Evolutionary conservation across 345 rosid species (phyloP).

Genomic region (Anacardium occidentale): DNA sequence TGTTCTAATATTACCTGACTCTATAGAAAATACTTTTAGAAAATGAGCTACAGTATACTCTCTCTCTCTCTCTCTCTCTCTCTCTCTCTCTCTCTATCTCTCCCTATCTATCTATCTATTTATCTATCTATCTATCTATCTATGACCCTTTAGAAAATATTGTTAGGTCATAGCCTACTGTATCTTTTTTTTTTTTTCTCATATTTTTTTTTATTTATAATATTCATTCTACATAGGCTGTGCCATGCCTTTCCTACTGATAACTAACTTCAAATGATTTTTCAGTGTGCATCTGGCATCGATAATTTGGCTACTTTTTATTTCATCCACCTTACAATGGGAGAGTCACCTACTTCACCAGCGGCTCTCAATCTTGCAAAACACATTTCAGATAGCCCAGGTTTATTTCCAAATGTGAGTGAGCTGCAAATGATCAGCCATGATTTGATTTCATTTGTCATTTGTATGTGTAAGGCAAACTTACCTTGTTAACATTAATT

Average conservation of each 20-base stretch:
- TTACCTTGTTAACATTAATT: background rate
- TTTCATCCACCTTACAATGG: slow-evolving; percentile 5
- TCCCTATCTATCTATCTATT: too few relatives aligned
- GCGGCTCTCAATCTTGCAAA: background rate
- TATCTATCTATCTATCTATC: too few relatives aligned
- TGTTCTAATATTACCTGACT: background rate
- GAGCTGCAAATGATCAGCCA: background rate
- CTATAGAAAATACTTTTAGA: background rate
- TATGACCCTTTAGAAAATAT: too few relatives aligned
- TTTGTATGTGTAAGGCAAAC: background rate
- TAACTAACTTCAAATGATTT: background rate
- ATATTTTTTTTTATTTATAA: too few relatives aligned
- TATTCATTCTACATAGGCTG: background rate
- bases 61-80: too few relatives aligned
- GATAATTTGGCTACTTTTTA: slow-evolving; percentile 10
- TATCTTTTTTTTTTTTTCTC: too few relatives aligned
- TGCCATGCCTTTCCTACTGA: background rate
- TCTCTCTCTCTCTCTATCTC: too few relatives aligned
- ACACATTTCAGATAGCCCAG: slow-evolving; percentile 2
- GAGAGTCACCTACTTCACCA: slow-evolving; percentile 1
- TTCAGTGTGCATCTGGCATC: slow-evolving; percentile 1
- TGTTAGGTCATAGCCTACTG: too few relatives aligned
- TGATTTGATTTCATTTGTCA: background rate
- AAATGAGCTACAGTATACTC: background rate
- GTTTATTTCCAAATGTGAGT: slow-evolving; percentile 7